Evolutionary conservation across 257 asterid species (phyloP).

Genomic region (Mitragyna speciosa): DNA sequence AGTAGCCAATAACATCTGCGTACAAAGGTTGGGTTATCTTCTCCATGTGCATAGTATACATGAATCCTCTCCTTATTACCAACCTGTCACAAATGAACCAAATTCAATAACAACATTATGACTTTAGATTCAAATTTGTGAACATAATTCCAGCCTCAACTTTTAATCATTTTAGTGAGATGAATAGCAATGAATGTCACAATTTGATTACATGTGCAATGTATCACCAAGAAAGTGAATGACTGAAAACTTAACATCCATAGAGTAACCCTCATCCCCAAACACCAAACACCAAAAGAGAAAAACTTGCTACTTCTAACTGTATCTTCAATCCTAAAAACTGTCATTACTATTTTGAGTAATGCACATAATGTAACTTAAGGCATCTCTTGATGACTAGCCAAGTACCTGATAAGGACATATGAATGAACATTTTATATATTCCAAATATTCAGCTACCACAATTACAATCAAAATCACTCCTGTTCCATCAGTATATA

Average conservation of each 20-base stretch:
- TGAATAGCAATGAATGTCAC: background rate
- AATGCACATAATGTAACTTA: background rate
- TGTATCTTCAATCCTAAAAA: background rate
- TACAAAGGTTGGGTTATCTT: slow-evolving; percentile 83
- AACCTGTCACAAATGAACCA: slow-evolving; percentile 48
- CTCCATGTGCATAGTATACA: slow-evolving; percentile 99
- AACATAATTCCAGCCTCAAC: background rate
- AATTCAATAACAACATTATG: slow-evolving; percentile 11
- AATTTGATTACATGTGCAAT: background rate
- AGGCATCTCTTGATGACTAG: background rate
- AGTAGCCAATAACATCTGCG: slow-evolving; percentile 99
- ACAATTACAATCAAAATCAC: background rate
- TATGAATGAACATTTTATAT: background rate
- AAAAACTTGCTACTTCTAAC: background rate
- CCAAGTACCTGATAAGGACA: background rate
- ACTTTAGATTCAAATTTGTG: background rate
- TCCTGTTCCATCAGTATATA: background rate
- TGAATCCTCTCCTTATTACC: slow-evolving; percentile 95
- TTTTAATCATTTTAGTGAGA: background rate
- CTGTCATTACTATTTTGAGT: background rate
- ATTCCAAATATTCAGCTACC: background rate
- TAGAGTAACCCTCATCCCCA: background rate
- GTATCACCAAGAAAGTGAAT: background rate
- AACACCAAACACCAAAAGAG: background rate
- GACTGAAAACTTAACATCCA: background rate